Evolutionary conservation across 768 basidiomycete genomes (phyloP).

Genomic region (Phylloporus scabripes): DNA sequence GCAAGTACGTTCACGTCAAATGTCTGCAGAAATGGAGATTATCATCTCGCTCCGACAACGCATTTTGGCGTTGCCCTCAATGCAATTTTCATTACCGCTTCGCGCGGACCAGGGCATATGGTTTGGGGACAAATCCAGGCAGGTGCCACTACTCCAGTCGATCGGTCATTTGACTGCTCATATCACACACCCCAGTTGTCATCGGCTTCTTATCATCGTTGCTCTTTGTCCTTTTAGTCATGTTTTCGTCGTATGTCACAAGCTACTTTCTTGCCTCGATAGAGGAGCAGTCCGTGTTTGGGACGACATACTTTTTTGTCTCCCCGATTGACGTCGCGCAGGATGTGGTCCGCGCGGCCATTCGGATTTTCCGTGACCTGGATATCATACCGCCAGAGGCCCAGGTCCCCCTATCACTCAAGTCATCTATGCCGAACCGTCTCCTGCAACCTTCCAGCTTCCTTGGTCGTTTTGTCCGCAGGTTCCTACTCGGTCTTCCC

Average conservation of each 20-base stretch:
- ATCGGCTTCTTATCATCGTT: conserved; percentile 56
- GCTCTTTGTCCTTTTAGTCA: conserved; percentile 59
- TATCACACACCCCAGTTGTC: conserved; percentile 41
- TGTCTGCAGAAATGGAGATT: conserved; percentile 75
- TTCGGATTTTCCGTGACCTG: conserved; percentile 57
- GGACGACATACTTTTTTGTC: conserved; percentile 36
- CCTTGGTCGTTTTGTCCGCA: conserved; percentile 51
- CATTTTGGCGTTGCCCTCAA: conserved; percentile 78
- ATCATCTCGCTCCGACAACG: conserved; percentile 51
- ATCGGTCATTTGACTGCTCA: conserved; percentile 12
- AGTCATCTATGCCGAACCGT: conserved; percentile 13
- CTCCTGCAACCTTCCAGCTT: conserved; percentile 39
- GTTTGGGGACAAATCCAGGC: conserved; percentile 77
- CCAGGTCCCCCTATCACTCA: conserved; percentile 11
- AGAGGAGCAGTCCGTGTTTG: conserved; percentile 44
- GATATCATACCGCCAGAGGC: conserved; percentile 35
- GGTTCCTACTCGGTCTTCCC: conserved; percentile 74
- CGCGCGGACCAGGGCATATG: conserved; percentile 61
- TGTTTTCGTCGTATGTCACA: conserved; percentile 65
- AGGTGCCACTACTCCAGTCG: conserved; percentile 16
- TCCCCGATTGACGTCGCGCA: conserved; percentile 54
- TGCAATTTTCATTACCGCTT: conserved; percentile 77
- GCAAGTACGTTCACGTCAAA: conserved; percentile 71
- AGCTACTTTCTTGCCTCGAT: conserved; percentile 59
- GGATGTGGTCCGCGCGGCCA: conserved; percentile 56